Conservation (phyloP, 1,139 yeast species). For the Citeromyces hawaiiensis region DNA sequence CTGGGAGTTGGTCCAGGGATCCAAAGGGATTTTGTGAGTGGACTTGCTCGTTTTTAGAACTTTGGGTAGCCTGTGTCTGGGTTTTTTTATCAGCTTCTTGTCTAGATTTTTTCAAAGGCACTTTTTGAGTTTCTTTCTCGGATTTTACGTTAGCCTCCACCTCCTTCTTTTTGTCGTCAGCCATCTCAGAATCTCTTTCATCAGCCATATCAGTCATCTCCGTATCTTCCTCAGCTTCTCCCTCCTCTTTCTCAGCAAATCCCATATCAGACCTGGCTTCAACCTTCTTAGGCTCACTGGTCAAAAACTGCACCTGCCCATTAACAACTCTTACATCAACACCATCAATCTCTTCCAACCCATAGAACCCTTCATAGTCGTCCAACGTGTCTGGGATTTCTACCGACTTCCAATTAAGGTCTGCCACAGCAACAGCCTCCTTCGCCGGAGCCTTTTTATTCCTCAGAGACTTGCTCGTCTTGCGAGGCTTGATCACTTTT, state of each 20-base stretch:
- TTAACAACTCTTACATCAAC: conserved; percentile 63
- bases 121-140: conserved; percentile 6
- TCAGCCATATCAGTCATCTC: conserved; percentile 9
- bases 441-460: conserved; percentile 5
- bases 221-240: no score
- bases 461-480: conserved; percentile 2
- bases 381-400: conserved; percentile 75
- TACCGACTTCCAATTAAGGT: conserved; percentile 66
- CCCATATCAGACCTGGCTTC: conserved; percentile 11
- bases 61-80: conserved; percentile 1
- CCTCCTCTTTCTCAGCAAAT: no score
- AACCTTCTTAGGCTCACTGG: conserved; percentile 20
- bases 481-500: background rate
- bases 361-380: conserved; percentile 83
- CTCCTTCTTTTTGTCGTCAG: conserved; percentile 6
- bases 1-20: conserved; percentile 18
- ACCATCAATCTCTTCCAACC: conserved; percentile 88
- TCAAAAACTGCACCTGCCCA: conserved; percentile 53
- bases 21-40: conserved; percentile 7
- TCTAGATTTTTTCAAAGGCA: conserved; percentile 5
- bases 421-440: conserved; percentile 34
- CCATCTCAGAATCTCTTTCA: conserved; percentile 11
- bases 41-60: background rate
- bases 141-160: conserved; percentile 11
- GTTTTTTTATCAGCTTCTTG: conserved; percentile 7